Conservation (phyloP, 805 yeast genomes). For the Ogataea paradorogensis region DNA sequence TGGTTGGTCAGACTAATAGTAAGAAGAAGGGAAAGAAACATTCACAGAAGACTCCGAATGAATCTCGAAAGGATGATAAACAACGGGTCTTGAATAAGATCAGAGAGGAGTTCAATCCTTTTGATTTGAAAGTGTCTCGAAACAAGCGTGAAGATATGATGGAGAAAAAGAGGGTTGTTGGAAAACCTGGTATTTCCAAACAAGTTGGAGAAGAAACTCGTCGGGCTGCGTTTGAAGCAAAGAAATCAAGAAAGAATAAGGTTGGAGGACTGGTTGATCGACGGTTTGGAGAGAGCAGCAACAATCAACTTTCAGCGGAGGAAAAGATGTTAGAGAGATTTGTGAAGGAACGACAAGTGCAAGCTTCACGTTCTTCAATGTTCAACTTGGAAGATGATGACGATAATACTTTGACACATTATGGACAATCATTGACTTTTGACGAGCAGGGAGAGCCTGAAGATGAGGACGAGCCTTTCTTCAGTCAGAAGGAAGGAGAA, state of each 20-base stretch:
- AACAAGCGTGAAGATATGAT: constrained; percentile 53
- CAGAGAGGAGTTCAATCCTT: constrained; percentile 84
- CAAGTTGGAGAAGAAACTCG: constrained; percentile 67
- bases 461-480: constrained; percentile 31
- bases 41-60: constrained; percentile 53
- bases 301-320: constrained; percentile 68
- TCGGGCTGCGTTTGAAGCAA: constrained; percentile 59
- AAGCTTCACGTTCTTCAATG: constrained; percentile 52
- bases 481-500: constrained; percentile 33
- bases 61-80: constrained; percentile 68
- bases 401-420: constrained; percentile 67
- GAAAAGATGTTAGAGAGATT: constrained; percentile 95
- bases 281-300: constrained; percentile 86
- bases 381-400: constrained; percentile 76
- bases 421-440: constrained; percentile 63
- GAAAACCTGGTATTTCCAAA: constrained; percentile 67
- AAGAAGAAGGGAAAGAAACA: constrained; percentile 52
- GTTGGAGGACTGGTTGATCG: constrained; percentile 80
- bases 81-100: constrained; percentile 55
- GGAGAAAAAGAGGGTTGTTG: constrained; percentile 50
- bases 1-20: constrained; percentile 80
- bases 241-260: constrained; percentile 60
- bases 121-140: constrained; percentile 72
- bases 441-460: constrained; percentile 37
- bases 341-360: constrained; percentile 77